Evolutionary conservation across 2,329 filamentous ascomycete genomes (phyloP).

Genomic region (Sclerotinia borealis): DNA sequence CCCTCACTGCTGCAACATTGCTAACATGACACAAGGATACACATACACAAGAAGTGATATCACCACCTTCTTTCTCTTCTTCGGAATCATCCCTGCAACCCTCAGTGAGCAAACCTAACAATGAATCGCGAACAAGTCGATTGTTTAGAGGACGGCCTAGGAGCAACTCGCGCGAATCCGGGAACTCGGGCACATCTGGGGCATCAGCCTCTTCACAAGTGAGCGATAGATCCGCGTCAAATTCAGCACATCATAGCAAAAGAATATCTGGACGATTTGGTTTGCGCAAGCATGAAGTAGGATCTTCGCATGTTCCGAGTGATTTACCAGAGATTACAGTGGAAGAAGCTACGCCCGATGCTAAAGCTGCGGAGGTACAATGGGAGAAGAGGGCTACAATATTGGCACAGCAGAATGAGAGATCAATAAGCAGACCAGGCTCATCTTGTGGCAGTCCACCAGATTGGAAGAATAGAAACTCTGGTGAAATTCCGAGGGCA

Average conservation of each 20-base stretch:
- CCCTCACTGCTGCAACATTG: constrained; percentile 3
- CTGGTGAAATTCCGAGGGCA: constrained; percentile 1
- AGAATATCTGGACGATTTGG: constrained; percentile 66
- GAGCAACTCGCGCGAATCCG: constrained; percentile 41
- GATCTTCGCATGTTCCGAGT: constrained; percentile 68
- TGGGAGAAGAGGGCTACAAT: constrained; percentile 96
- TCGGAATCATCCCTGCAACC: constrained; percentile 32
- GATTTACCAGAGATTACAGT: constrained; percentile 69
- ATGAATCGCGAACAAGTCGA: constrained; percentile 30
- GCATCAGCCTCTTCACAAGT: constrained; percentile 17
- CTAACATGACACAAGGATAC: constrained; percentile 50
- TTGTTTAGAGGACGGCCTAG: constrained; percentile 36
- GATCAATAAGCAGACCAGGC: constrained; percentile 37
- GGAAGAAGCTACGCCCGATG: constrained; percentile 36
- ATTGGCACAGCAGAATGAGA: constrained; percentile 60
- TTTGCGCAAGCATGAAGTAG: constrained; percentile 51
- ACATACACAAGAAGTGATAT: constrained; percentile 68
- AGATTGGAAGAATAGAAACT: constrained; percentile 16
- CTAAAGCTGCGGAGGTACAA: constrained; percentile 54
- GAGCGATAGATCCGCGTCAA: constrained; percentile 10
- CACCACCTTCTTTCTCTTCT: constrained; percentile 51
- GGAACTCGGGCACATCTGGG: constrained; percentile 29
- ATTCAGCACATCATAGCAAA: constrained; percentile 23
- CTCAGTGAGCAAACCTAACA: constrained; percentile 8
- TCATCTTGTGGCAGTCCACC: constrained; percentile 28